Evolutionary conservation across 2,329 filamentous ascomycete species (phyloP), one percentile per base, ranked within the genome.

Genomic region (Fusarium cicatricum): DNA sequence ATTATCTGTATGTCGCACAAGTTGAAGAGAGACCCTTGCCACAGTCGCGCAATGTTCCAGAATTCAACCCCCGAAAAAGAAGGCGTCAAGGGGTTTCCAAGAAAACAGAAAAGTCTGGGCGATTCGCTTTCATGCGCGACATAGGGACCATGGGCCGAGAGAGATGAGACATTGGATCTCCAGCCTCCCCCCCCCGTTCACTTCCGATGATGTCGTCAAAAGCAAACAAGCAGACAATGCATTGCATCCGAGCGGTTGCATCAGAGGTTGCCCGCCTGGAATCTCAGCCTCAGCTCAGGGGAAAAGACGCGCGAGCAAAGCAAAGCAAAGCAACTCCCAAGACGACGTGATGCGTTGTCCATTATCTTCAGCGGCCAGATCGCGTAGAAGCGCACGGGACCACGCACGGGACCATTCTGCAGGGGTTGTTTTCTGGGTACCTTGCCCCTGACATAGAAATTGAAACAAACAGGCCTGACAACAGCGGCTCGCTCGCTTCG

Each of bases 41-140:
- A 43, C 51, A 47, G 32, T 40, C 40, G 31, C 17, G 49, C 28
- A 28, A 37, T 16, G 29, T 42, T 62, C 51, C 33, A 52, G 38
- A 44, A 48, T 40, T n/a, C 26, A 28, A 28, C 26, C 26, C 26
- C 11, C 26, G 26, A 11, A 6, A 11, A 7, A 6, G 26, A 7
- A 6, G 26, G 6, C 26, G 26, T 28, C 11, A 11, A 28, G 26
- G 7, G 7, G 7, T 11, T 28, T 28, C 7, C 26, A 6, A n/a
- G n/a, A 28, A 6, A 28, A 7, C 26, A 28, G 26, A 11, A 6
- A 28, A 29, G 36, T 11, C 42, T 31, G 41, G 59, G 19, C 58
- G 46, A 23, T 32, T 34, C 48, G 58, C 58, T 41, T 34, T 31
- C 47, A 62, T 62, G 54, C 53, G 41, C 16, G 44, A 62, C 53